These are phyloP conservation scores for Metschnikowia borealis DNA, from an alignment of 805 yeast species.

Conservation along the genomic window DNA sequence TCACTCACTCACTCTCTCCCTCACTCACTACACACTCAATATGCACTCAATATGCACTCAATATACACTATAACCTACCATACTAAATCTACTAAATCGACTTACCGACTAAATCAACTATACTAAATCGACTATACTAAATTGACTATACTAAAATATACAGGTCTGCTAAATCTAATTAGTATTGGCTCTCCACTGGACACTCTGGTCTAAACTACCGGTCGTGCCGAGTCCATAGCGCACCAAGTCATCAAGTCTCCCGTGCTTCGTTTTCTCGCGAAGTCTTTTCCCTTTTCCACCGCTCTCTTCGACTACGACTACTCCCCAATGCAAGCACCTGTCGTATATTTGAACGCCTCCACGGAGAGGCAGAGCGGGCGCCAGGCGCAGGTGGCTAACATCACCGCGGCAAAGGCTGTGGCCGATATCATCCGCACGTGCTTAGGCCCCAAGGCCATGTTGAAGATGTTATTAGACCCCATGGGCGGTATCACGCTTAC, in stretches of 20 bases:
- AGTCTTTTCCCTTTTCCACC: constrained; percentile 2
- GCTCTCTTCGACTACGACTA: neutral
- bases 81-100: no score
- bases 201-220: neutral
- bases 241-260: neutral
- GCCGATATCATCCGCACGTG: constrained; percentile 97
- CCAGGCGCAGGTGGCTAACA: constrained; percentile 93
- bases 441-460: constrained; percentile 98
- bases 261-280: neutral
- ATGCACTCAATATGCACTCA: no score
- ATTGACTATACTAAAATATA: no score
- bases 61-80: no score
- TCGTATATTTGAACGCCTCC: constrained; percentile 59
- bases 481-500: constrained; percentile 95
- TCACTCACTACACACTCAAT: no score
- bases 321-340: constrained; percentile 43
- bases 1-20: no score
- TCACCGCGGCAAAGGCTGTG: constrained; percentile 99
- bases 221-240: neutral
- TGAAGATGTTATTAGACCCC: constrained; percentile 95
- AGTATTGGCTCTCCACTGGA: no score
- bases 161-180: no score
- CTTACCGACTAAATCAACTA: no score
- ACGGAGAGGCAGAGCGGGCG: constrained; percentile 95
- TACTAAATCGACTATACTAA: no score